phyloP scores from a whole-genome alignment of 2,329 filamentous ascomycete genomes.

The Claviceps sp. region DNA sequence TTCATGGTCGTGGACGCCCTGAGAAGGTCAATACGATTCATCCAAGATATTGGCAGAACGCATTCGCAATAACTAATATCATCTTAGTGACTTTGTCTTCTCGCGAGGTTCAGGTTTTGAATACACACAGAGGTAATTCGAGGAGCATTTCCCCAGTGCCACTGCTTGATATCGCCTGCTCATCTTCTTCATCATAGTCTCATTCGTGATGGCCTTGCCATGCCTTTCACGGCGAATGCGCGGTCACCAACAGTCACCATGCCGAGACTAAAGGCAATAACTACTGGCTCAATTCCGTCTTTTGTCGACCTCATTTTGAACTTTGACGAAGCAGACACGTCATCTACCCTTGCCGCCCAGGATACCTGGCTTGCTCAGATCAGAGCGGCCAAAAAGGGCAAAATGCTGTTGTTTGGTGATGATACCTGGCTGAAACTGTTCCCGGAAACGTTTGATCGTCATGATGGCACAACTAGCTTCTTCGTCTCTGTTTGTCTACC shows the following conservation, averaged over 20 bases:
- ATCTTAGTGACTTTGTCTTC: slow-evolving; percentile 78
- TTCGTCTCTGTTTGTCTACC: slow-evolving; percentile 75
- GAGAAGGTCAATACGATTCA: slow-evolving; percentile 47
- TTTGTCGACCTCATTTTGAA: slow-evolving; percentile 96
- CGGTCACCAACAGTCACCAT: slow-evolving; percentile 97
- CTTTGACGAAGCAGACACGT: slow-evolving; percentile 85
- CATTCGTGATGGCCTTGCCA: slow-evolving; percentile 67
- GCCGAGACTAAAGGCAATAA: slow-evolving; percentile 94
- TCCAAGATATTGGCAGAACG: too few species aligned
- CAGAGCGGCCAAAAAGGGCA: slow-evolving; percentile 56
- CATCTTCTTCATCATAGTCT: slow-evolving; percentile 39
- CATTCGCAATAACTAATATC: neutral
- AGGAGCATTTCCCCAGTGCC: neutral
- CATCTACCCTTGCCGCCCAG: slow-evolving; percentile 73
- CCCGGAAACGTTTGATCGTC: slow-evolving; percentile 70
- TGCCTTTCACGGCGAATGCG: slow-evolving; percentile 91
- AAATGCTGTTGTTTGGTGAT: slow-evolving; percentile 89
- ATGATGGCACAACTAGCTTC: slow-evolving; percentile 92
- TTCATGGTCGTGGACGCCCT: slow-evolving; percentile 98
- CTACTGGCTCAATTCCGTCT: slow-evolving; percentile 93
- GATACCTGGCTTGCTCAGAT: slow-evolving; percentile 96
- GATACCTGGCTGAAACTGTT: slow-evolving; percentile 98
- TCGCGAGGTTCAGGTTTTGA: slow-evolving; percentile 64
- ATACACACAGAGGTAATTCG: slow-evolving; percentile 69
- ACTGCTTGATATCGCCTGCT: neutral